phyloP scores from a whole-genome alignment of 108 stramenopile species.

The Aureococcus anophagefferens region DNA sequence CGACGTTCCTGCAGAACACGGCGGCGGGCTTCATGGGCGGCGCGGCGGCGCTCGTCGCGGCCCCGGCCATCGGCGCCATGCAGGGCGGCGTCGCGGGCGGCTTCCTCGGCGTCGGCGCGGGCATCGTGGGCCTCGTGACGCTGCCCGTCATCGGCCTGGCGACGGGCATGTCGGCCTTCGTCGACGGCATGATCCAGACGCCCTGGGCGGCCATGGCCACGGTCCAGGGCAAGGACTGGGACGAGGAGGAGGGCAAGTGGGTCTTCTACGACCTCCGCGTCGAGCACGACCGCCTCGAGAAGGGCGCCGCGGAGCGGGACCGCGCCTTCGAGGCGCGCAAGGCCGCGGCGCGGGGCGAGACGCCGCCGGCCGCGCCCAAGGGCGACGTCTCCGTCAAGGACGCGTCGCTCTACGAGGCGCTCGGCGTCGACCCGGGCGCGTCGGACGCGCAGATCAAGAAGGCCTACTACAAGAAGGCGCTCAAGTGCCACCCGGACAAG shows the following conservation, averaged over 20 bases:
- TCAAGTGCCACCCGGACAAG: no score
- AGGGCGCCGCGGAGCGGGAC: background rate
- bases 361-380: no score
- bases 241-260: slow-evolving; percentile 18
- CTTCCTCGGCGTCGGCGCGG: slow-evolving; percentile 15
- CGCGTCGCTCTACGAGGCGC: slow-evolving; percentile 13
- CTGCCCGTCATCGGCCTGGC: slow-evolving; percentile 12
- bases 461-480: no score
- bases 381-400: no score
- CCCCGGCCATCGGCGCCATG: slow-evolving; percentile 11
- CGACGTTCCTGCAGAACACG: no score
- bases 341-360: no score
- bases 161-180: slow-evolving; percentile 20
- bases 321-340: background rate
- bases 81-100: slow-evolving; percentile 6
- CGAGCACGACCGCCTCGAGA: slow-evolving; percentile 13
- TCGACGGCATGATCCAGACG: slow-evolving; percentile 14
- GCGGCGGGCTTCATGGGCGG: no score
- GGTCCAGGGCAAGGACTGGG: slow-evolving; percentile 20
- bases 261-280: slow-evolving; percentile 17
- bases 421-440: slow-evolving; percentile 16
- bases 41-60: no score
- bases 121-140: slow-evolving; percentile 21
- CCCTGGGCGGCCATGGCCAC: slow-evolving; percentile 7
- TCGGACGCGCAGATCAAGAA: no score